Percentiles rank a stretch among this genome's conserved stretches.
These are phyloP conservation scores for Rhizophora mangle DNA, from an alignment of 345 rosid genomes.

Conservation along the genomic window DNA sequence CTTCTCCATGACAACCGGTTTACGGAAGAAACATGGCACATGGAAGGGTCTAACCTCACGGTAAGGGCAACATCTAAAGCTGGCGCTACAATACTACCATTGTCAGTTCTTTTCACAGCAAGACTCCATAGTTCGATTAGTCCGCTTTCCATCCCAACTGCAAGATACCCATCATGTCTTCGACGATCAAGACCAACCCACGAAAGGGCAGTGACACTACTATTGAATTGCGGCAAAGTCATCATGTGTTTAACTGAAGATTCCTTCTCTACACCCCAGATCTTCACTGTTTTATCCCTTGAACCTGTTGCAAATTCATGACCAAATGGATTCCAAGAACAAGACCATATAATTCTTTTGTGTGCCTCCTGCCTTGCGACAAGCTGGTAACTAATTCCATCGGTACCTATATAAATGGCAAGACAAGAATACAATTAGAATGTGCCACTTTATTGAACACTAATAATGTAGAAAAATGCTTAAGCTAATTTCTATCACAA, in stretches of 20 bases:
- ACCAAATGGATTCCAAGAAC: conserved; percentile 92
- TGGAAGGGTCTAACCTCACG: conserved; percentile 44
- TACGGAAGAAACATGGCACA: conserved; percentile 82
- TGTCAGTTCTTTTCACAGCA: conserved; percentile 24
- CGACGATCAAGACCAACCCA: conserved; percentile 67
- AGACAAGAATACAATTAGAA: neutral
- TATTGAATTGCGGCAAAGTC: conserved; percentile 56
- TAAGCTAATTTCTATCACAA: no score
- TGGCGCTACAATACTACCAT: conserved; percentile 20
- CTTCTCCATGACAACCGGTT: conserved; percentile 71
- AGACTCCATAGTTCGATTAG: conserved; percentile 68
- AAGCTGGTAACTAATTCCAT: conserved; percentile 48
- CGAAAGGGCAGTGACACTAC: conserved; percentile 82
- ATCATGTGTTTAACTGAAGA: conserved; percentile 47
- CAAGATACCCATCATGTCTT: conserved; percentile 51
- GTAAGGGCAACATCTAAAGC: conserved; percentile 33
- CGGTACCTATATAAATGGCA: conserved; percentile 29
- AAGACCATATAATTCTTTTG: conserved; percentile 97
- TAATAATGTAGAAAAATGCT: no score
- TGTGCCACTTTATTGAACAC: no score
- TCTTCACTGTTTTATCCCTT: conserved; percentile 88
- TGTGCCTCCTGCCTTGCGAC: conserved; percentile 80
- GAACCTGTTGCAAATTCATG: conserved; percentile 90
- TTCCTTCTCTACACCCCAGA: conserved; percentile 62
- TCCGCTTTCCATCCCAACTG: conserved; percentile 83